Conservation (phyloP, 2,329 filamentous ascomycete genomes). For the Aspergillus thermomutatus region DNA sequence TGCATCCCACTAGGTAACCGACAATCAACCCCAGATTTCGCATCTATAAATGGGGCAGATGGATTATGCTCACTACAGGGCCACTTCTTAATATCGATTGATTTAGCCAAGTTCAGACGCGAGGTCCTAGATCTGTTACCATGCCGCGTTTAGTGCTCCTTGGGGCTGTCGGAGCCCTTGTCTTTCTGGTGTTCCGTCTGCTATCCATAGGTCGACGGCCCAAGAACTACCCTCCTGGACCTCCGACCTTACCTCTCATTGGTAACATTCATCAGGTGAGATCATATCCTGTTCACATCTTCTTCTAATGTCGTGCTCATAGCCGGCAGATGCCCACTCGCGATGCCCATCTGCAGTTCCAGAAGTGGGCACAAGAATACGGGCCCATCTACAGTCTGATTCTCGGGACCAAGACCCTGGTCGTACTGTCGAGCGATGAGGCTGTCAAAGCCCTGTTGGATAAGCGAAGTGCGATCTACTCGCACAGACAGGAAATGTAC, state of each 20-base stretch:
- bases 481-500: slow-evolving; percentile 45
- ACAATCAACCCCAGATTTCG: not conserved
- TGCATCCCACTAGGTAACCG: not conserved
- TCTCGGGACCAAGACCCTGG: slow-evolving; percentile 46
- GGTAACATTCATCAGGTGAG: slow-evolving; percentile 48
- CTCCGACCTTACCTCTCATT: slow-evolving; percentile 50
- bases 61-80: not conserved
- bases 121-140: not conserved
- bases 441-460: slow-evolving; percentile 53
- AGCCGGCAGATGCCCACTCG: slow-evolving; percentile 38
- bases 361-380: slow-evolving; percentile 53
- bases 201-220: slow-evolving; percentile 24
- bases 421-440: slow-evolving; percentile 47
- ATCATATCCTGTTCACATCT: not conserved
- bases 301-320: not conserved
- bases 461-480: slow-evolving; percentile 50
- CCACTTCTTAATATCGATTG: no score
- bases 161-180: not conserved
- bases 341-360: slow-evolving; percentile 46
- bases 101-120: not conserved
- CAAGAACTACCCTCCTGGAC: slow-evolving; percentile 46
- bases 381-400: slow-evolving; percentile 52
- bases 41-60: not conserved
- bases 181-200: not conserved
- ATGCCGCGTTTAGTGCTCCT: not conserved